A percentile compares a stretch with the other conserved stretches of the same genome.
phyloP scores from a whole-genome alignment of 208 protist species.

The Strigomonas culicis region DNA sequence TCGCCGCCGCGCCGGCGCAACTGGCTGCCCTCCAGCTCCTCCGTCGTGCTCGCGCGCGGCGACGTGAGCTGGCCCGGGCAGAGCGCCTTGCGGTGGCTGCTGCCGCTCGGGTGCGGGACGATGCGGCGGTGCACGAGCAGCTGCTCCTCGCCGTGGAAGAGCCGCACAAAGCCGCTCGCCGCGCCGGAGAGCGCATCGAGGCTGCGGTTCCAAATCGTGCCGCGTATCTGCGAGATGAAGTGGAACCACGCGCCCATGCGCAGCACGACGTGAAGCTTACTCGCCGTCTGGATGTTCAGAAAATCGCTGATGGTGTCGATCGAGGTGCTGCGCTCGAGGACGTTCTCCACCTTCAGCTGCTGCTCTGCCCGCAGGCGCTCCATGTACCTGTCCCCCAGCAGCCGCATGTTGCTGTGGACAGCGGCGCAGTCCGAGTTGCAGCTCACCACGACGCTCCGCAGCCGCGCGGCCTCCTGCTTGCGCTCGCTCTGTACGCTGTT shows the following conservation, averaged over 20 bases:
- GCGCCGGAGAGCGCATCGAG: slow-evolving; percentile 14
- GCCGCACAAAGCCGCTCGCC: slow-evolving; percentile 34
- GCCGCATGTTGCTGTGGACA: slow-evolving; percentile 35
- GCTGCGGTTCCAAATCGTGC: slow-evolving; percentile 74
- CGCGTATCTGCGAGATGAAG: slow-evolving; percentile 54
- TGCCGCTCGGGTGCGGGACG: slow-evolving; percentile 56
- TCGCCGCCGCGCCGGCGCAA: slow-evolving; percentile 57
- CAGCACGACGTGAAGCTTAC: slow-evolving; percentile 28
- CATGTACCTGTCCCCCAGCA: slow-evolving; percentile 8
- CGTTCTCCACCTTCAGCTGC: background rate
- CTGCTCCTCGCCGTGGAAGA: slow-evolving; percentile 65
- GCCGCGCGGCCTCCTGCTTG: slow-evolving; percentile 26
- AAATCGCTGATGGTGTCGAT: background rate
- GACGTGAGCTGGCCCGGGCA: background rate
- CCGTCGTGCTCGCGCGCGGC: background rate
- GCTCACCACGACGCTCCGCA: slow-evolving; percentile 35
- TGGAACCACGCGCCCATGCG: slow-evolving; percentile 46
- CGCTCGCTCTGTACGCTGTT: background rate
- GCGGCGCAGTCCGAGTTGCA: slow-evolving; percentile 7
- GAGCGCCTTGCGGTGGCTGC: slow-evolving; percentile 56
- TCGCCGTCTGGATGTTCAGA: slow-evolving; percentile 17
- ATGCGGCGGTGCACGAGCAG: slow-evolving; percentile 70
- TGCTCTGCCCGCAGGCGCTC: background rate
- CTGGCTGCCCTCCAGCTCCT: slow-evolving; percentile 2
- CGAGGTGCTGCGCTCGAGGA: background rate